Evolutionary conservation across 768 basidiomycete genomes (phyloP).

Genomic region (Gymnopilus junonius): DNA sequence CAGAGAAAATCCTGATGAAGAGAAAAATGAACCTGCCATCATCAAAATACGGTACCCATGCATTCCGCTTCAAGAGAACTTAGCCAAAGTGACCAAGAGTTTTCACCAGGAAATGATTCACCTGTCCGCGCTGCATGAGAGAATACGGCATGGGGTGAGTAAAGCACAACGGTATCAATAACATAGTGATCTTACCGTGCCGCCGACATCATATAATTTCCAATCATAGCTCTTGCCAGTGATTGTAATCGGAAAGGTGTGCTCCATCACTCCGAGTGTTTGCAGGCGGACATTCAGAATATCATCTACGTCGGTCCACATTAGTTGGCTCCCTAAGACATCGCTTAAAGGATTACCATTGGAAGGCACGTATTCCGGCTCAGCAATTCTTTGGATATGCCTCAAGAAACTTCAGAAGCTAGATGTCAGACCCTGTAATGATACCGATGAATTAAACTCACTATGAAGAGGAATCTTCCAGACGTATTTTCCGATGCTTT

Average conservation of each 20-base stretch:
- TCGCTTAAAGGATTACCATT: slow-evolving; percentile 52
- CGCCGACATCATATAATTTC: slow-evolving; percentile 85
- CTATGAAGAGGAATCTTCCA: slow-evolving; percentile 82
- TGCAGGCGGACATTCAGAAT: slow-evolving; percentile 80
- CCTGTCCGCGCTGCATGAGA: slow-evolving; percentile 24
- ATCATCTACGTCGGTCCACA: slow-evolving; percentile 53
- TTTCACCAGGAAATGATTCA: background rate
- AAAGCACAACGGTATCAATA: background rate
- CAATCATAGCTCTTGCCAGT: slow-evolving; percentile 70
- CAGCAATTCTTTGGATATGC: slow-evolving; percentile 64
- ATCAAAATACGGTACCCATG: slow-evolving; percentile 87
- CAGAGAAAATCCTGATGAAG: slow-evolving; percentile 2
- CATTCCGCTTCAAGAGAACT: slow-evolving; percentile 56
- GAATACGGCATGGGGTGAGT: slow-evolving; percentile 10
- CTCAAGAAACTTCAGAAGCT: slow-evolving; percentile 61
- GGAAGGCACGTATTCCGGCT: slow-evolving; percentile 71
- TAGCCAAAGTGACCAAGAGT: background rate
- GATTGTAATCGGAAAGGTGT: slow-evolving; percentile 69
- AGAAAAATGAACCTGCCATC: slow-evolving; percentile 59
- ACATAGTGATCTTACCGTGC: slow-evolving; percentile 57
- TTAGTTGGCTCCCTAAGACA: background rate
- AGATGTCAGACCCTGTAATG: background rate
- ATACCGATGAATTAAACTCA: slow-evolving; percentile 39
- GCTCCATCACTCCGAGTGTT: slow-evolving; percentile 80
- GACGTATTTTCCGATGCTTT: slow-evolving; percentile 58